These are phyloP conservation scores for Wickerhamiella vanderwaltii DNA, from an alignment of 805 yeast genomes.

Conservation along the genomic window DNA sequence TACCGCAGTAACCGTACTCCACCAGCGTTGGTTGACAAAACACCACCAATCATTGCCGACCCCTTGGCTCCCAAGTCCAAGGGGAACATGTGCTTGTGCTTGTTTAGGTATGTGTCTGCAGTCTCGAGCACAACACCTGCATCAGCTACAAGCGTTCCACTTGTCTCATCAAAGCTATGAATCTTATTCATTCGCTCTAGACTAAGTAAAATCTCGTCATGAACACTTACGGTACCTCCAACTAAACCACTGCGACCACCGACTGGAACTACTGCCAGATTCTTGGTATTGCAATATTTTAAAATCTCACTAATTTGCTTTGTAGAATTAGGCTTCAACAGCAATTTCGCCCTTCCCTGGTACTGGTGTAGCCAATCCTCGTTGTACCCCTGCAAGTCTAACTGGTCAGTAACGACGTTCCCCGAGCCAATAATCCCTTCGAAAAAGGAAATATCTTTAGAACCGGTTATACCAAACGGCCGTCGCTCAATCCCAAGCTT, in stretches of 20 bases:
- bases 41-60: slow-evolving; percentile 91
- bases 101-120: slow-evolving; percentile 68
- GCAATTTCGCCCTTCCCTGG: slow-evolving; percentile 71
- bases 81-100: slow-evolving; percentile 83
- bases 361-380: slow-evolving; percentile 94
- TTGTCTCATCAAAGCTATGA: slow-evolving; percentile 65
- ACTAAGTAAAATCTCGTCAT: slow-evolving; percentile 76
- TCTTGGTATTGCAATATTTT: slow-evolving; percentile 64
- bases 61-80: slow-evolving; percentile 94
- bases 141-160: slow-evolving; percentile 80
- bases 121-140: slow-evolving; percentile 82
- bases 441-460: not conserved
- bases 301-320: slow-evolving; percentile 66
- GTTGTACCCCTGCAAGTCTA: slow-evolving; percentile 57
- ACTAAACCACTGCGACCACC: slow-evolving; percentile 96
- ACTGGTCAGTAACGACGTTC: slow-evolving; percentile 36
- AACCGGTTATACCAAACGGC: not conserved
- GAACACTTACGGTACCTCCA: slow-evolving; percentile 87
- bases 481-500: not conserved
- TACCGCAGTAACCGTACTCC: slow-evolving; percentile 78
- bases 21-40: slow-evolving; percentile 92
- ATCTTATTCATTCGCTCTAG: slow-evolving; percentile 60
- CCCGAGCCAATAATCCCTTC: not conserved
- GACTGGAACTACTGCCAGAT: slow-evolving; percentile 83
- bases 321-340: slow-evolving; percentile 69